Conservation (phyloP, 495 filamentous ascomycete species). For the Aspergillus coremiiformis region DNA sequence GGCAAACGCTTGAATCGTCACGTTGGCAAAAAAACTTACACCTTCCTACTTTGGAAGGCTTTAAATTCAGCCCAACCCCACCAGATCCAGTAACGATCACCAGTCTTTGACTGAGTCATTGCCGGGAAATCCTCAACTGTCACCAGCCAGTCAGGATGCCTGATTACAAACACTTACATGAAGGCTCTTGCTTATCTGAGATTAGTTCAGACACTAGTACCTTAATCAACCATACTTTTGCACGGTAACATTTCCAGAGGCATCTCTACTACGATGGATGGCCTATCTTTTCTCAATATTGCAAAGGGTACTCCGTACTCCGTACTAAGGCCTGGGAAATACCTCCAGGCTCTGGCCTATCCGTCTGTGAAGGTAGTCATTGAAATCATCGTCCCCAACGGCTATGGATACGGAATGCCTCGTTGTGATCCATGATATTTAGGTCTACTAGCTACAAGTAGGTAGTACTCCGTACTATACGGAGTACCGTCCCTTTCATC, state of each 20-base stretch:
- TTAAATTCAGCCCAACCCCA: slow-evolving; percentile 4
- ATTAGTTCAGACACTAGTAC: slow-evolving; percentile 4
- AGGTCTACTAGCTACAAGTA: too few species aligned
- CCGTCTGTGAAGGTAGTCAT: neutral
- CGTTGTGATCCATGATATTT: neutral
- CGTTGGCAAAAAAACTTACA: neutral
- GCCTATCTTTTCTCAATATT: neutral
- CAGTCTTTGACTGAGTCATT: slow-evolving; percentile 12
- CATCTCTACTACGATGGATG: neutral
- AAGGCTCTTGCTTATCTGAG: slow-evolving; percentile 7
- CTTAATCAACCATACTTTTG: neutral
- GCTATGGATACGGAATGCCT: neutral
- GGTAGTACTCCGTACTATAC: neutral
- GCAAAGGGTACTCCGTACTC: neutral
- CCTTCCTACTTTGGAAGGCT: slow-evolving; percentile 7
- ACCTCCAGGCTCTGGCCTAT: neutral
- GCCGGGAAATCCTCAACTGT: slow-evolving; percentile 8
- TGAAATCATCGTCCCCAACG: neutral
- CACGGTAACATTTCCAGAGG: neutral
- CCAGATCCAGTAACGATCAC: slow-evolving; percentile 12
- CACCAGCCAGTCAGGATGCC: slow-evolving; percentile 5
- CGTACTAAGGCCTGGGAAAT: neutral
- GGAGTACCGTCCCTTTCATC: neutral
- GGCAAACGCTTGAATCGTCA: neutral
- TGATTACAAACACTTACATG: slow-evolving; percentile 6